phyloP scores from a whole-genome alignment of 164 flowering plant species.

The Nelumbo lutea region DNA sequence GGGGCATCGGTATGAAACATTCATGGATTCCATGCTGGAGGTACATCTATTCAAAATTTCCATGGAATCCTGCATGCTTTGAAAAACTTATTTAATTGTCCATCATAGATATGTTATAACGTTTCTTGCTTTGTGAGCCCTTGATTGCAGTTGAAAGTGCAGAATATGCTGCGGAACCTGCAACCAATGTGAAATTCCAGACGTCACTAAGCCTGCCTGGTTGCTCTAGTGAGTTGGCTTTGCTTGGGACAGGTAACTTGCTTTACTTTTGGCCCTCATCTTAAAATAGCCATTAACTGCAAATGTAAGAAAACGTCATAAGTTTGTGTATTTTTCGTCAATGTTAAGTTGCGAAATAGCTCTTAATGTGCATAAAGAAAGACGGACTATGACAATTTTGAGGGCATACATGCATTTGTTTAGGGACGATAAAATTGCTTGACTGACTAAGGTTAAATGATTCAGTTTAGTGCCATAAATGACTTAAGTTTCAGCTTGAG shows the following conservation, averaged over 20 bases:
- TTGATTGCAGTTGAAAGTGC: constrained; percentile 39
- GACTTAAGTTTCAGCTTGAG: too few species aligned
- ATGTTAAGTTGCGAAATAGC: too few species aligned
- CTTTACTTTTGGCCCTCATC: not conserved
- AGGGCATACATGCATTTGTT: too few species aligned
- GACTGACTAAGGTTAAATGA: too few species aligned
- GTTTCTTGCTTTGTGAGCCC: not conserved
- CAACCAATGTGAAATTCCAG: constrained; percentile 70
- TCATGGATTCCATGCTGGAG: not conserved
- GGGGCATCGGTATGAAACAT: not conserved
- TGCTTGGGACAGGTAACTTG: constrained; percentile 79
- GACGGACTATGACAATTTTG: too few species aligned
- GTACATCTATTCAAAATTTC: not conserved
- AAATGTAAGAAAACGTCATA: too few species aligned
- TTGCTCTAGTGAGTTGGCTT: constrained; percentile 49
- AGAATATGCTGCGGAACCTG: constrained; percentile 52
- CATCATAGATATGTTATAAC: not conserved
- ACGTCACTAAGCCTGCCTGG: constrained; percentile 54
- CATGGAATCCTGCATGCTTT: not conserved
- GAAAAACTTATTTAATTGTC: not conserved
- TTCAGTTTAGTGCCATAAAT: too few species aligned
- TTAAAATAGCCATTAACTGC: too few species aligned
- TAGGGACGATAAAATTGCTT: too few species aligned
- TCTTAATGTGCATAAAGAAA: too few species aligned
- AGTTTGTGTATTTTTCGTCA: too few species aligned